phyloP scores from a whole-genome alignment of 768 basidiomycete genomes.

The Suillus discolor region DNA sequence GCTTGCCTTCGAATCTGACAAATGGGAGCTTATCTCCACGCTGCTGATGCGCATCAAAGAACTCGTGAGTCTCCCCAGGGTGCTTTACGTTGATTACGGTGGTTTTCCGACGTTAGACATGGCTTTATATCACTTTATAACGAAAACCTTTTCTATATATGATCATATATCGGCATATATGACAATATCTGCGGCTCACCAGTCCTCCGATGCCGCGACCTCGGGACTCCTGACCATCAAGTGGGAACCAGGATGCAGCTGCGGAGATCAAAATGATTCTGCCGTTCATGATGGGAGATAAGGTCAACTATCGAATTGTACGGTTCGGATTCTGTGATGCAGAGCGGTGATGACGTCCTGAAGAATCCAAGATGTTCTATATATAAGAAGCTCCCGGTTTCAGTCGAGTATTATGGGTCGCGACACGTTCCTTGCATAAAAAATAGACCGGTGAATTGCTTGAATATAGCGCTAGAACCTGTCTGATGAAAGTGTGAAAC shows the following conservation, averaged over 20 bases:
- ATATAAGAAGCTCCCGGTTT: not conserved
- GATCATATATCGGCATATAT: too few species aligned
- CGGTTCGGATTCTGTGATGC: not conserved
- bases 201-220: too few species aligned
- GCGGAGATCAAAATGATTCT: not conserved
- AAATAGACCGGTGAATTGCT: not conserved
- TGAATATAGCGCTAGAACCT: not conserved
- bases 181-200: too few species aligned
- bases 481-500: not conserved
- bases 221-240: not conserved
- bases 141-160: too few species aligned
- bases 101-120: too few species aligned
- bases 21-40: not conserved
- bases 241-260: not conserved
- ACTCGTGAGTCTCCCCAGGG: too few species aligned
- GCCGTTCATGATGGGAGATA: not conserved
- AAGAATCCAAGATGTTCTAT: not conserved
- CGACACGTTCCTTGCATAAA: not conserved
- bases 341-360: not conserved
- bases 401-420: not conserved
- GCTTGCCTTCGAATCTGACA: conserved; percentile 3
- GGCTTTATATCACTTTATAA: too few species aligned
- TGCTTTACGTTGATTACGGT: too few species aligned
- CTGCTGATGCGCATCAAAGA: not conserved
- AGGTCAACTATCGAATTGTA: not conserved